A percentile compares a stretch with the other conserved stretches of the same genome.
phyloP scores from a whole-genome alignment of 768 basidiomycete species.

The Glaciozyma antarctica region DNA sequence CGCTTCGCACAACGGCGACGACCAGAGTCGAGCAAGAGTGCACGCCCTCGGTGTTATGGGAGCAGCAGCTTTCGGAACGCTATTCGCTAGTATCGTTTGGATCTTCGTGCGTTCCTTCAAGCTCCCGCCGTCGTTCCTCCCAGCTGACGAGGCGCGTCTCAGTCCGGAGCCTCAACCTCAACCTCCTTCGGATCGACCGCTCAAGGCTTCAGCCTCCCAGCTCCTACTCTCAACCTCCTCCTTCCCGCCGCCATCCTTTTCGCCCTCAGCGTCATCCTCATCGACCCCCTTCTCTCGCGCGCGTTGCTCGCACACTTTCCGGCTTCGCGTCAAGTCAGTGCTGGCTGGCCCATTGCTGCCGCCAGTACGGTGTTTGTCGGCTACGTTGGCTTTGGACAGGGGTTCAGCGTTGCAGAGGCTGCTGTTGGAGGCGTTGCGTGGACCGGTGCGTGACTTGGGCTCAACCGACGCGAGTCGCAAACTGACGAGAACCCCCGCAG shows the following conservation, averaged over 20 bases:
- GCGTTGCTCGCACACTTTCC: conserved; percentile 38
- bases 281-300: conserved; percentile 30
- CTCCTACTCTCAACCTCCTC: conserved; percentile 10
- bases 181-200: conserved; percentile 1
- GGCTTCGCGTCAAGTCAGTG: conserved; percentile 49
- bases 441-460: conserved; percentile 48
- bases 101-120: conserved; percentile 10
- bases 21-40: conserved; percentile 5
- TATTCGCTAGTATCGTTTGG: neutral
- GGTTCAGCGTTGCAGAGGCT: conserved; percentile 49
- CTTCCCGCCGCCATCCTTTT: conserved; percentile 24
- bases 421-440: conserved; percentile 53
- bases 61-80: neutral
- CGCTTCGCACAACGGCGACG: conserved; percentile 7
- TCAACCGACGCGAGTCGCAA: neutral
- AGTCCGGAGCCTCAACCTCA: neutral
- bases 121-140: neutral
- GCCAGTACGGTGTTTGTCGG: conserved; percentile 54
- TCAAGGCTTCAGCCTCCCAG: neutral
- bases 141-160: conserved; percentile 1
- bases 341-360: conserved; percentile 54
- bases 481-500: conserved; percentile 3
- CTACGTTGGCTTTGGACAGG: conserved; percentile 55
- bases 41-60: conserved; percentile 13
- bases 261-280: conserved; percentile 15